Percentiles rank a stretch among this genome's conserved stretches.
Conservation (phyloP, 108 stramenopile species). For the Chaetoceros tenuissimus region DNA sequence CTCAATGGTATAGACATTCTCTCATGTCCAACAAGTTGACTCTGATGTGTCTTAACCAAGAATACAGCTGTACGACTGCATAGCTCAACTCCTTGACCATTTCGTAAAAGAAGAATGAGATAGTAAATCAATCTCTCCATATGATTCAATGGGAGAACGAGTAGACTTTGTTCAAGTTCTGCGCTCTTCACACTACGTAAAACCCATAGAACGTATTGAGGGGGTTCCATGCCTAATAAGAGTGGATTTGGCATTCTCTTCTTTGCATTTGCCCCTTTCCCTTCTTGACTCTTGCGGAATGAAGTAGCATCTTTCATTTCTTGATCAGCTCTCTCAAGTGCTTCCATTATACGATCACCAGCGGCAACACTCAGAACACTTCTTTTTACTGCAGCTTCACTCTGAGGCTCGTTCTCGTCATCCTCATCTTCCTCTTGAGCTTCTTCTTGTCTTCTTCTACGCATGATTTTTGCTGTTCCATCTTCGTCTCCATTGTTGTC, state of each 20-base stretch:
- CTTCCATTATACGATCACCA: conserved; percentile 93
- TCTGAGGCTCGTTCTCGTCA: conserved; percentile 58
- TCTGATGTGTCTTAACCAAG: conserved; percentile 65
- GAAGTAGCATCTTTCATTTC: conserved; percentile 57
- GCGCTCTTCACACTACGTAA: conserved; percentile 75
- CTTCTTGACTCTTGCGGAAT: conserved; percentile 35
- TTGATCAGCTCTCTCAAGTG: conserved; percentile 83
- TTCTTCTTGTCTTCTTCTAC: conserved; percentile 32
- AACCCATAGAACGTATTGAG: conserved; percentile 77
- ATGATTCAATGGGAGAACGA: conserved; percentile 78
- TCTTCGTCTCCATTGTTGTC: conserved; percentile 40
- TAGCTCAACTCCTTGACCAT: conserved; percentile 71
- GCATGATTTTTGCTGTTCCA: conserved; percentile 38
- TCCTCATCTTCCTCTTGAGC: conserved; percentile 36
- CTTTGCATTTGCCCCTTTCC: conserved; percentile 15
- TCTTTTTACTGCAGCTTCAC: conserved; percentile 76
- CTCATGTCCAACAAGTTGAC: conserved; percentile 41
- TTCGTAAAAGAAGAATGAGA: conserved; percentile 46
- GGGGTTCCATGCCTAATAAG: conserved; percentile 78
- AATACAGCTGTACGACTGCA: conserved; percentile 66
- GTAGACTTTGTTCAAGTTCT: conserved; percentile 89
- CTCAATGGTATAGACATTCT: conserved; percentile 48
- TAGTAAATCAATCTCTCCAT: conserved; percentile 70
- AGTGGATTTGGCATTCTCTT: conserved; percentile 55
- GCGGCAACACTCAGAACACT: conserved; percentile 78